Percentiles rank a stretch among this genome's conserved stretches.
Evolutionary conservation across 2,329 filamentous ascomycete genomes (phyloP).

Genomic region (Fusarium oxysporum): DNA sequence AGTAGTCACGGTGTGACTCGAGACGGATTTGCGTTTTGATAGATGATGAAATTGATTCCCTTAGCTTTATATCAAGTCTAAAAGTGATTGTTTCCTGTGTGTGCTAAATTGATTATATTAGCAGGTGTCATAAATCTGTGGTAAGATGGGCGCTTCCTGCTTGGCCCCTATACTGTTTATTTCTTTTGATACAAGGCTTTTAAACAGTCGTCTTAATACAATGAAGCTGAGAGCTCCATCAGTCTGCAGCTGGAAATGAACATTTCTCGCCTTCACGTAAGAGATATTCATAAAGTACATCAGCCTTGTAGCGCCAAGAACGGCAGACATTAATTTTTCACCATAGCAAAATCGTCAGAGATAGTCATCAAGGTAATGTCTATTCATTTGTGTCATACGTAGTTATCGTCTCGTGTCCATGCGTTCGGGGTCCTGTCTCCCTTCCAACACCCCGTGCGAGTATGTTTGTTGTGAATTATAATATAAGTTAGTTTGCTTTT

Average conservation of each 20-base stretch:
- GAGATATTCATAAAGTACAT: not conserved
- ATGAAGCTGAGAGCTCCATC: not conserved
- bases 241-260: not conserved
- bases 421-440: conserved; percentile 29
- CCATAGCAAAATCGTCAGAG: not conserved
- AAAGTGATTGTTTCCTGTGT: not conserved
- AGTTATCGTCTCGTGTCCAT: conserved; percentile 33
- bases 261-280: not conserved
- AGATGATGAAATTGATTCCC: conserved; percentile 50
- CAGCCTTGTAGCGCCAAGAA: not conserved
- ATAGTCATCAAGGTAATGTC: conserved; percentile 19
- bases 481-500: not conserved
- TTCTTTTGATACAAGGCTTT: not conserved
- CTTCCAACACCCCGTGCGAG: not conserved
- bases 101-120: not conserved
- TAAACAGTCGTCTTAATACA: not conserved
- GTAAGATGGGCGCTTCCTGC: not conserved
- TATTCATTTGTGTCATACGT: conserved; percentile 33
- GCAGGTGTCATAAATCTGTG: not conserved
- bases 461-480: conserved; percentile 13
- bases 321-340: not conserved
- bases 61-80: conserved; percentile 21
- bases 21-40: conserved; percentile 44
- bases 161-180: not conserved
- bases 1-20: conserved; percentile 23